Base-by-base conservation (phyloP, 768 basidiomycete genomes). In the Lactarius quietus region DNA sequence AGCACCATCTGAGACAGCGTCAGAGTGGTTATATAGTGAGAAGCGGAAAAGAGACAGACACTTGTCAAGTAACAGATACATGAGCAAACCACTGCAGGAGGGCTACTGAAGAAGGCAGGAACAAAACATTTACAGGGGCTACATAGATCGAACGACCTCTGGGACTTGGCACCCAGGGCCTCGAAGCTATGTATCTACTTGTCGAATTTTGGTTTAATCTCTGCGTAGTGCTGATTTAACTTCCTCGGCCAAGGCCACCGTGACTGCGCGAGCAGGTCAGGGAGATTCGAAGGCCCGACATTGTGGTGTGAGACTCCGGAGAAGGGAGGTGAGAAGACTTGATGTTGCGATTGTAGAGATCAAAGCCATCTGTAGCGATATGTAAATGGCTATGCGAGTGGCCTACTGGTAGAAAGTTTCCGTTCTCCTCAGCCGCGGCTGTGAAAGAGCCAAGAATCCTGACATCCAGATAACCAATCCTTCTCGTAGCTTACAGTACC, bases 181-280 rank as follows among this genome's bases (percentile, higher is more conserved):
- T 74, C 72, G 70, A 79, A 81, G 17, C 67, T 62, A 39, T 75
- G 72, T 57, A 74, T 70, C 81, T 80, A 82, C 1, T 68, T 73
- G 6, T 74, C 67, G 1, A 78, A 77, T 57, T 76, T 76, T 6
- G 67, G 67, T 48, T 78, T 78, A 64, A 71, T 72, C 18, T 73
- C 69, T 3, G 62, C 62, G 56, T 80, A 81, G 62, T 76, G 66
- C 3, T 77, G 75, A 64, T 79, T 82, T 45, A 82, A 69, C 41
- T 36, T 64, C 8, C 81, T 77, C 7, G 69, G 70, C 80, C 79
- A 83, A 14, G 81, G 81, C 82, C 81, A n/a, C n/a, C n/a, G n/a
- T n/a, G n/a, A 83, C 26, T 71, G 69, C 31, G 66, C 66, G 48
- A 83, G 74, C 3, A 76, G 77, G n/a, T 79, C 71, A 10, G 81